Evolutionary conservation across 306 rosid genomes (phyloP), one percentile per base, ranked within the genome.

Genomic region (Ormosia semicastrata): DNA sequence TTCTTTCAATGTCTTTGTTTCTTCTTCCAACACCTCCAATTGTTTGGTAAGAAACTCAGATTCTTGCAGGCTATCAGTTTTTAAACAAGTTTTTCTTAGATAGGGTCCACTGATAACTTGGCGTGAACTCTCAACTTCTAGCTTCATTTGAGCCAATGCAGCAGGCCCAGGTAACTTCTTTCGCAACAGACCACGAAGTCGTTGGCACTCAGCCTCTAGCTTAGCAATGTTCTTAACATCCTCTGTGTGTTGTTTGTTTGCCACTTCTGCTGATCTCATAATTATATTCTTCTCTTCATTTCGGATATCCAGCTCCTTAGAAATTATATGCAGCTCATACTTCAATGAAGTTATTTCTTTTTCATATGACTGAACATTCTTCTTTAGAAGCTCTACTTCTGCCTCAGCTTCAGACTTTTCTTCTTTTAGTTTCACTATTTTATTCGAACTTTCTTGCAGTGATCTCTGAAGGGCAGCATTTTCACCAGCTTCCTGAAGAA

Each of bases 131-230:
- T 91, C 97, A 75, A 90, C 93, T 85, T 95, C 98, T 49, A 93
- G 86, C 93, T 90, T 95, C 97, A 95, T 95, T 85, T 95, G 98
- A 33, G 97, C 95, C 64, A 95, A 85, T 44, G 98, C 95, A 68
- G 98, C 98, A 52, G 95, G 94, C 63, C 98, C 98, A 4, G 98
- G 98, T 73, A 95, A 83, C 90, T 95, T 95, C 86, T 93, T 95
- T 75, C 98, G 85, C 86, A 95, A 88, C 71, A 95, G 89, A 70
- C 93, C 84, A 5, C 98, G 97, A 17, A 95, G 88, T 69, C 95
- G 85, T 83, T 95, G 98, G 81, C 97, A 90, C 82, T 95, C 98
- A 3, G 90, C 90, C 85, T 95, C 98, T 62, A 95, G 86, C 87
- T 89, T 93, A 58, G 91, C 81, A 66, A 95, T 90, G 76, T 88